Conservation (phyloP, 192 early-diverging fungal genomes). For the Rhizophagus prolifer region DNA sequence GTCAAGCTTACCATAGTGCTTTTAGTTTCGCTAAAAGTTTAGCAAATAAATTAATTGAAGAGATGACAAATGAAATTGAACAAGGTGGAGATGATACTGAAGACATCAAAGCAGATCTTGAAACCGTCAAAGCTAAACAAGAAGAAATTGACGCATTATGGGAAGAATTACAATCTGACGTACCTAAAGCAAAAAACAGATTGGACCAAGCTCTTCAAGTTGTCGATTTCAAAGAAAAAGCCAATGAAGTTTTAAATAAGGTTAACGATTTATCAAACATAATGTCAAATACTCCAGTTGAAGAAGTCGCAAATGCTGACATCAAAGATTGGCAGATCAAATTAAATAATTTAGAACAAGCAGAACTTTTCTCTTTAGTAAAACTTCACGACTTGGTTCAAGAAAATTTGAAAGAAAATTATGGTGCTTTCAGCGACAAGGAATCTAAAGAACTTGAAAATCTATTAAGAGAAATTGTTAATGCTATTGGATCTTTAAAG, state of each 20-base stretch:
- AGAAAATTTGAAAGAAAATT: constrained; percentile 23
- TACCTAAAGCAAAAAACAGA: constrained; percentile 7
- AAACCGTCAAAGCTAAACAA: not conserved
- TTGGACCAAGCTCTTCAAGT: constrained; percentile 28
- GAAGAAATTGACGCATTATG: constrained; percentile 26
- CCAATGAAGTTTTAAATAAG: constrained; percentile 8
- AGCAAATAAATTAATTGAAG: constrained; percentile 11
- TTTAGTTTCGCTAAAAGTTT: constrained; percentile 19
- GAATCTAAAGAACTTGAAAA: constrained; percentile 15
- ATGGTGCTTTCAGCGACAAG: constrained; percentile 7
- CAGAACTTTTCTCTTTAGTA: constrained; percentile 22
- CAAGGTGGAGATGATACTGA: not conserved
- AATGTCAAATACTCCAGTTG: not conserved
- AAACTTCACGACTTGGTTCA: constrained; percentile 14
- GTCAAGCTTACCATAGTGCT: constrained; percentile 8
- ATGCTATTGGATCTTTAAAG: constrained; percentile 10
- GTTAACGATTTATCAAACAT: constrained; percentile 7
- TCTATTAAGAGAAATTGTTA: not conserved
- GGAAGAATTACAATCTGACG: not conserved
- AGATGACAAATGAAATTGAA: constrained; percentile 23
- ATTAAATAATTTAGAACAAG: constrained; percentile 23
- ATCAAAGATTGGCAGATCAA: constrained; percentile 30
- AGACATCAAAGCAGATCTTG: constrained; percentile 18
- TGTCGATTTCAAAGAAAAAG: constrained; percentile 26
- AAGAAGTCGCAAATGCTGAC: not conserved